Evolutionary conservation across 1,139 yeast genomes (phyloP).

Genomic region (Hansenula sp.): DNA sequence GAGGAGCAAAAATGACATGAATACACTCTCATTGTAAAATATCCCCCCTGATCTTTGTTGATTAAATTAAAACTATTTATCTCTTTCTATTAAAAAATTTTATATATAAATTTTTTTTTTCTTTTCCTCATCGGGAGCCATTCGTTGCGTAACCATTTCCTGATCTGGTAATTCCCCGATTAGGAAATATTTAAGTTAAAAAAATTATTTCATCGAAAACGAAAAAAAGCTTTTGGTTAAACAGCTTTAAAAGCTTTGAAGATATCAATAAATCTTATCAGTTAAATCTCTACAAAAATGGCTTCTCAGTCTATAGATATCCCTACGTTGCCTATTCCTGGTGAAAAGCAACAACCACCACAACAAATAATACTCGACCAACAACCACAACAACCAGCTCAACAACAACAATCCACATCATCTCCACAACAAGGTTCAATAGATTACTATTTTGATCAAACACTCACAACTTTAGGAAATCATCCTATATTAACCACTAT

Average conservation of each 20-base stretch:
- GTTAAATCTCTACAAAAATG: conserved; percentile 5
- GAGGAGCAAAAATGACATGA: conserved; percentile 97
- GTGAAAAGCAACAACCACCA: conserved; percentile 31
- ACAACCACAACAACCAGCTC: conserved; percentile 10
- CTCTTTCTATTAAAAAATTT: neutral
- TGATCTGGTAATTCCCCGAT: neutral
- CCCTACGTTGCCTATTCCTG: conserved; percentile 59
- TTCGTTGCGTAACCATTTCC: neutral
- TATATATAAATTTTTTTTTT: neutral
- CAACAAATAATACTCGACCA: conserved; percentile 18
- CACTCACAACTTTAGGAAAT: conserved; percentile 58
- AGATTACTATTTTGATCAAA: conserved; percentile 68
- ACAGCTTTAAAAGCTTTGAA: too few relatives aligned
- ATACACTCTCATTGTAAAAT: conserved; percentile 82
- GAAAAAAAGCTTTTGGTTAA: too few relatives aligned
- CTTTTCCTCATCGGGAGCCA: neutral
- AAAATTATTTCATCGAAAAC: neutral
- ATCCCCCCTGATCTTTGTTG: too few relatives aligned
- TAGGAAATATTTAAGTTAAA: too few relatives aligned
- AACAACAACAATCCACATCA: conserved; percentile 19
- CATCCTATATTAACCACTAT: conserved; percentile 76
- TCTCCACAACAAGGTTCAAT: conserved; percentile 27
- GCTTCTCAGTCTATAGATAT: conserved; percentile 38
- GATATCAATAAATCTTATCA: too few relatives aligned
- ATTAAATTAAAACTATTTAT: too few relatives aligned